Evolutionary conservation across 2,329 filamentous ascomycete genomes (phyloP), one percentile per base, ranked within the genome.

Genomic region (Capronia epimyces): DNA sequence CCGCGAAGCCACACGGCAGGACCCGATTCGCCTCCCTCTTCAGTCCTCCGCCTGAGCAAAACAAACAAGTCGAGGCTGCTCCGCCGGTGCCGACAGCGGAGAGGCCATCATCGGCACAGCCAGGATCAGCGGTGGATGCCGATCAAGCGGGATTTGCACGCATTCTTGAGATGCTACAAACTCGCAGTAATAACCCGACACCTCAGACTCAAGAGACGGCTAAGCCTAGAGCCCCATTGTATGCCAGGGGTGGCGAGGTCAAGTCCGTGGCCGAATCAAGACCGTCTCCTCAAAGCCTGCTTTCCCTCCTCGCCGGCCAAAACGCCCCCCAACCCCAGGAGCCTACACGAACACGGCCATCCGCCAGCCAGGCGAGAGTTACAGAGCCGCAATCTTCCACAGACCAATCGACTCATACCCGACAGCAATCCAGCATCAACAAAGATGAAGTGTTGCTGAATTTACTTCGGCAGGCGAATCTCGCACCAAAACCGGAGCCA

Each of bases 1-100:
- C 69, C 21, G 68, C 75, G 10, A 87, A 86, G 65, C 66, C 77
- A 40, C 64, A 66, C 1, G 90, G 91, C 64, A 80, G 86, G 3
- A 96, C 90, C 10, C 79, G 89, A 48, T 96, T 96, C 65, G 89
- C 89, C 44, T 88, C 85, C 2, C 86, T 96, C 61, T 88, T 90
- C 65, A 76, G 75, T 32, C 71, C 79, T 41, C 76, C 72, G 7
- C 36, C 55, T 21, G 61, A 59, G 25, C 45, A 53, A 32, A 53
- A 48, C 47, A 58, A 57, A 24, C 51, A 51, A 25, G 56, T 49
- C 58, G 67, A 47, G 63, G 52, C 39, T 61, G 61, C 46, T 43
- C 7, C 44, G n/a, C 49, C 55, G 12, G 25, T 40, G n/a, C 29
- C 57, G 3, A 55, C 63, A 8, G 65, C 67, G 47, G 67, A 69